phyloP scores from a whole-genome alignment of 768 basidiomycete genomes.

The Solioccasus polychromus region DNA sequence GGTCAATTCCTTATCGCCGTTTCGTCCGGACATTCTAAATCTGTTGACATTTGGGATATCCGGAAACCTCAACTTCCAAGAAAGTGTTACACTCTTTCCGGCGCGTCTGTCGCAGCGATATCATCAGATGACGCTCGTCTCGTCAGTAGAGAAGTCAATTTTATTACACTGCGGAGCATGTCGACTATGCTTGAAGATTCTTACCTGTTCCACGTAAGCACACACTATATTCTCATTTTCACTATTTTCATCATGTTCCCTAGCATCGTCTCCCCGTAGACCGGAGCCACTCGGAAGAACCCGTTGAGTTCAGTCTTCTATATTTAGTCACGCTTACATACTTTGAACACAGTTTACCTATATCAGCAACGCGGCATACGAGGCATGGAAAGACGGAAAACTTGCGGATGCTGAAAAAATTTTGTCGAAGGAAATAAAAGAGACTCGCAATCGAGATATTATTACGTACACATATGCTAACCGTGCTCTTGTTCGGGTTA shows the following conservation, averaged over 20 bases:
- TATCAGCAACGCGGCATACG: slow-evolving; percentile 1
- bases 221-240: neutral
- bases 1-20: slow-evolving; percentile 10
- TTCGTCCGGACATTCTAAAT: slow-evolving; percentile 1
- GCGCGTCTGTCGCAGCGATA: neutral
- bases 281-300: neutral
- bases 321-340: neutral
- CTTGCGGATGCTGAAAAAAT: slow-evolving; percentile 4
- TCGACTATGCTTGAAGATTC: neutral
- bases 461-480: slow-evolving; percentile 7
- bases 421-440: slow-evolving; percentile 11
- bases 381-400: slow-evolving; percentile 8
- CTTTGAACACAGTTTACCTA: slow-evolving; percentile 9
- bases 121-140: slow-evolving; percentile 8
- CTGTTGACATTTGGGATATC: slow-evolving; percentile 15
- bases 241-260: neutral
- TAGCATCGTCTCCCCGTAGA: slow-evolving; percentile 6
- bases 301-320: slow-evolving; percentile 4
- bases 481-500: slow-evolving; percentile 15
- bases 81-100: slow-evolving; percentile 2
- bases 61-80: neutral
- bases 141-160: neutral
- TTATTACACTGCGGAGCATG: slow-evolving; percentile 1
- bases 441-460: neutral
- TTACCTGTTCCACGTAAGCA: slow-evolving; percentile 5